Base-by-base conservation (phyloP, 208 protist genomes). In the Leptomonas seymouri region DNA sequence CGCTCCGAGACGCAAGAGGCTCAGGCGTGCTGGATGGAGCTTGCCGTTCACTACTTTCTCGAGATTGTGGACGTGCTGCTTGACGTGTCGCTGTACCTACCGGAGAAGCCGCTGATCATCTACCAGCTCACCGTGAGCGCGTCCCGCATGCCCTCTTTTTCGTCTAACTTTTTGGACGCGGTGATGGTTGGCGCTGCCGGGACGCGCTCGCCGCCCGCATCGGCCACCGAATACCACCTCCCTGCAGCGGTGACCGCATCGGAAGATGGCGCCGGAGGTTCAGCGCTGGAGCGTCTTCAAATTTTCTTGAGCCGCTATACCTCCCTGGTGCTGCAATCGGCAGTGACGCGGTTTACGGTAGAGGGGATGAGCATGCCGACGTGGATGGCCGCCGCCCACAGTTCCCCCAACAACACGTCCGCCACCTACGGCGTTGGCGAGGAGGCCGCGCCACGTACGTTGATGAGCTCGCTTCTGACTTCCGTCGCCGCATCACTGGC, bases 11-110 rank as follows among this genome's bases (percentile, higher is more conserved):
- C 27, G 16, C 41, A 53, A 11, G 64, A 78, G 34, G 63, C 28
- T 12, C 67, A 74, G 56, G 34, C 67, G 44, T 72, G 67, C 46
- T 85, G 74, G 79, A 74, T 78, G 63, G 81, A 86, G 64, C 66
- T 82, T 67, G 81, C 80, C 12, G 74, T 89, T n/a, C 84, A 89
- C 69, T 89, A 89, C 60, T 86, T 82, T 50, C 63, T 89, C 0
- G 84, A 85, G 53, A 73, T 89, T 46, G 58, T 89, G 27, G 84
- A 89, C 57, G 74, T 84, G 0, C 71, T 86, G 41, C 63, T 89
- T 15, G 77, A 85, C 39, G 71, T 56, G 31, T 75, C 83, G 2
- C 31, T 67, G 56, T 55, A 68, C 25, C 70, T 89, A 7, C 76
- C 74, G 16, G 67, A 77, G 31, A 82, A 82, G 46, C 81, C 81